phyloP scores from a whole-genome alignment of 2,329 filamentous ascomycete species.

The Alternaria metachromatica region DNA sequence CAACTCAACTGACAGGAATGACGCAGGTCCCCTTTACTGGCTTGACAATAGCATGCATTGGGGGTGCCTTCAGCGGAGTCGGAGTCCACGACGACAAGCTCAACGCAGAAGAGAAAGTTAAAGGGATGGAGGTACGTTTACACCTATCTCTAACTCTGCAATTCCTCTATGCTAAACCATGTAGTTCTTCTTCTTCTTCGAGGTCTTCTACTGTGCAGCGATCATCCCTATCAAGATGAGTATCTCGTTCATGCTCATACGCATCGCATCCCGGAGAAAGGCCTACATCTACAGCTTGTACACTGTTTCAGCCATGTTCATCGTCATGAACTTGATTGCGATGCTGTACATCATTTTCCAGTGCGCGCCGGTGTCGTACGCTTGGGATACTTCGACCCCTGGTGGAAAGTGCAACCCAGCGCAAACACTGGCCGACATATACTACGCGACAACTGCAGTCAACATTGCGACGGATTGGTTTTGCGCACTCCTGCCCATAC shows the following conservation, averaged over 20 bases:
- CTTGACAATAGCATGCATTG: slow-evolving; percentile 12
- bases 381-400: slow-evolving; percentile 12
- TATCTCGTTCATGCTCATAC: slow-evolving; percentile 15
- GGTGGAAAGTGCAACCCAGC: slow-evolving; percentile 12
- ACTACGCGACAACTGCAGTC: slow-evolving; percentile 12
- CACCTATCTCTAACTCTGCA: neutral
- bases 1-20: neutral
- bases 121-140: slow-evolving; percentile 10
- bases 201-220: slow-evolving; percentile 10
- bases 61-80: slow-evolving; percentile 11
- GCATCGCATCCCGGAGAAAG: slow-evolving; percentile 6
- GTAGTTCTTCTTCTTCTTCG: slow-evolving; percentile 13
- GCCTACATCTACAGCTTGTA: slow-evolving; percentile 9
- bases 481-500: slow-evolving; percentile 12
- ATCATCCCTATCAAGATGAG: slow-evolving; percentile 16
- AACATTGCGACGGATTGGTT: slow-evolving; percentile 17
- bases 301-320: slow-evolving; percentile 9
- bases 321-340: slow-evolving; percentile 12
- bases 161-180: neutral
- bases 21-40: slow-evolving; percentile 9
- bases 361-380: slow-evolving; percentile 9
- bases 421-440: slow-evolving; percentile 9
- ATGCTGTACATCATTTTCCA: slow-evolving; percentile 14
- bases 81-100: slow-evolving; percentile 4
- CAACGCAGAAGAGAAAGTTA: neutral